Evolutionary conservation across 2,329 filamentous ascomycete species (phyloP).

Genomic region (Colletotrichum zoysiae): DNA sequence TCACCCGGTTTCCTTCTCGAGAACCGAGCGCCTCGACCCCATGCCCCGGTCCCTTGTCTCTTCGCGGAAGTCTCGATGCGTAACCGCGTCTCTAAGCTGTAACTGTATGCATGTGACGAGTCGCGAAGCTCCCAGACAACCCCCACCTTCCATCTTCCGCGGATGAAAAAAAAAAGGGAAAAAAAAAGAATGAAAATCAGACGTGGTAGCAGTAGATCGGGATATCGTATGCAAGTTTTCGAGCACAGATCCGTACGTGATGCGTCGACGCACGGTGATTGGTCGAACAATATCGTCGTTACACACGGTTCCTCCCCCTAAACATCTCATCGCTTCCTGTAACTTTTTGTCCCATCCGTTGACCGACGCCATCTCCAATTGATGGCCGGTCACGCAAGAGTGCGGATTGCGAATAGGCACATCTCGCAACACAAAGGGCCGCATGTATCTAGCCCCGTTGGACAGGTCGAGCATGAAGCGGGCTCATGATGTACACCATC

Average conservation of each 20-base stretch:
- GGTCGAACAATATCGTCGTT: background rate
- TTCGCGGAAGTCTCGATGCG: slow-evolving; percentile 14
- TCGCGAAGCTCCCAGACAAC: slow-evolving; percentile 32
- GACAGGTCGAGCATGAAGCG: background rate
- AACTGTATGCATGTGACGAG: slow-evolving; percentile 7
- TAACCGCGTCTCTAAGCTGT: slow-evolving; percentile 6
- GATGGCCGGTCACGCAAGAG: background rate
- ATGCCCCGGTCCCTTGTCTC: slow-evolving; percentile 3
- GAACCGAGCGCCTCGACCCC: background rate
- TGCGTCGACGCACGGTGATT: background rate
- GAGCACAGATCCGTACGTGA: slow-evolving; percentile 21
- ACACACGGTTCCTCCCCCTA: background rate
- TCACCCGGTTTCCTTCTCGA: background rate
- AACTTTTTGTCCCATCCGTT: background rate
- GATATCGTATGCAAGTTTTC: background rate
- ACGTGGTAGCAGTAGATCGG: slow-evolving; percentile 16
- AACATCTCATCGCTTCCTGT: background rate
- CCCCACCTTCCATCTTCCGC: slow-evolving; percentile 20
- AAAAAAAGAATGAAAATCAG: slow-evolving; percentile 15
- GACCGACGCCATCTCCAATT: background rate
- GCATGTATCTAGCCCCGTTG: background rate
- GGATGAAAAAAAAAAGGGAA: slow-evolving; percentile 27
- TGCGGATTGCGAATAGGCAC: background rate
- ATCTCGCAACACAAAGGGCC: background rate
- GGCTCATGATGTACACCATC: background rate